Percentiles rank a stretch among this genome's conserved stretches.
phyloP scores from a whole-genome alignment of 164 flowering plant genomes.

The Piper longum region DNA sequence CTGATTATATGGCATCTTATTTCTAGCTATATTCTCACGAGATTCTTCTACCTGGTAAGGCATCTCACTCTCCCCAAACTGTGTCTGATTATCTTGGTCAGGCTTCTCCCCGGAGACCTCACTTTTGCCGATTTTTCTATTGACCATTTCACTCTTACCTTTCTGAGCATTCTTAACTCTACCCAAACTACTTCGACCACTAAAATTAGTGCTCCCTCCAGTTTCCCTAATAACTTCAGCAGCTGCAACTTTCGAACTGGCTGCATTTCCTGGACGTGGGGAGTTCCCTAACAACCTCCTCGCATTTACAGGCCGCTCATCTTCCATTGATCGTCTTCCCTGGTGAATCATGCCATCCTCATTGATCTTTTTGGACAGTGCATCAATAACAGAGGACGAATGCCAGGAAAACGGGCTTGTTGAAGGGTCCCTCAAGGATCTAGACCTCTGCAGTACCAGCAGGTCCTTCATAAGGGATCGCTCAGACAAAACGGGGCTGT shows the following conservation, averaged over 20 bases:
- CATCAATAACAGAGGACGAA: conserved; percentile 49
- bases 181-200: conserved; percentile 30
- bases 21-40: conserved; percentile 22
- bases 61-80: conserved; percentile 13
- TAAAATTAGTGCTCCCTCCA: conserved; percentile 13
- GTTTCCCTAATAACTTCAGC: conserved; percentile 18
- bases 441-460: conserved; percentile 70
- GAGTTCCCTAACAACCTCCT: conserved; percentile 35
- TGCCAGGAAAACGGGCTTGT: conserved; percentile 83
- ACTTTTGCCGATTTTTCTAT: conserved; percentile 23
- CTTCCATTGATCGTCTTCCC: conserved; percentile 53
- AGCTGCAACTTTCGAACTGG: conserved; percentile 41
- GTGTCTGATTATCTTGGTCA: conserved; percentile 15
- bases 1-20: conserved; percentile 29
- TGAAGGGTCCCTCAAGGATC: conserved; percentile 89
- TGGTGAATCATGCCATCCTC: conserved; percentile 24
- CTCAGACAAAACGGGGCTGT: conserved; percentile 64
- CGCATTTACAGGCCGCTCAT: conserved; percentile 28
- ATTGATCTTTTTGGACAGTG: conserved; percentile 37
- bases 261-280: conserved; percentile 21
- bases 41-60: conserved; percentile 22
- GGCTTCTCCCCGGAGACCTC: conserved; percentile 27
- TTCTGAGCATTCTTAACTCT: conserved; percentile 27
- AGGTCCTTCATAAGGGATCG: conserved; percentile 81
- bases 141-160: conserved; percentile 33